phyloP scores from a whole-genome alignment of 768 basidiomycete species.

The Mycena sanguinolenta region DNA sequence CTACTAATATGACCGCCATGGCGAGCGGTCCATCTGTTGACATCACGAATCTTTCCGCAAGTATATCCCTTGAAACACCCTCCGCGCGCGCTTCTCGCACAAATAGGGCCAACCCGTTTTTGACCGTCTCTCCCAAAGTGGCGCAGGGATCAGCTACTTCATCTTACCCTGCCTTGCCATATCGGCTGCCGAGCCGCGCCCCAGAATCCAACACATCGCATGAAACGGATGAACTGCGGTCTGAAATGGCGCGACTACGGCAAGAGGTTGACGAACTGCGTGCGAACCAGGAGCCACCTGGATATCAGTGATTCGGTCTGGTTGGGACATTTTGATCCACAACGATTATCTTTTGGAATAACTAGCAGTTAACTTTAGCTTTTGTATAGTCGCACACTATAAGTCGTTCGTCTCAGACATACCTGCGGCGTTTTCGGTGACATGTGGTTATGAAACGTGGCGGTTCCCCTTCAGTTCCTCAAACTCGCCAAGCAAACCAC shows the following conservation, averaged over 20 bases:
- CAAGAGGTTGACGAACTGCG: conserved; percentile 29
- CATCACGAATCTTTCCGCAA: background rate
- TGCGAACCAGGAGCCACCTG: conserved; percentile 24
- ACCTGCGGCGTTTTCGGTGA: too few relatives aligned
- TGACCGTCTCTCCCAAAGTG: background rate
- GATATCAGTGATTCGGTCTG: conserved; percentile 7
- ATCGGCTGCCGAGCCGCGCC: conserved; percentile 1
- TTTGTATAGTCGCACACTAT: too few relatives aligned
- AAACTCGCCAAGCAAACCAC: too few relatives aligned
- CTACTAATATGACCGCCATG: background rate
- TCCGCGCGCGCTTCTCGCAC: background rate
- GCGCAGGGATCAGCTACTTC: background rate
- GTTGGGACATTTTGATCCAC: too few relatives aligned
- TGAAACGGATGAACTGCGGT: conserved; percentile 8
- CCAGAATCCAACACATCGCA: background rate
- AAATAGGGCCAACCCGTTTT: background rate
- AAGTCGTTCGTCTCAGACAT: too few relatives aligned
- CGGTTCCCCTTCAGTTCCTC: too few relatives aligned
- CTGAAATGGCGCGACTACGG: conserved; percentile 23
- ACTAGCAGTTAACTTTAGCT: too few relatives aligned
- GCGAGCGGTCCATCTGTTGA: background rate
- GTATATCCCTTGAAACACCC: background rate
- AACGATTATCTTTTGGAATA: too few relatives aligned
- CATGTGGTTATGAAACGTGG: too few relatives aligned
- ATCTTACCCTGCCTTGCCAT: background rate